Base-by-base conservation (phyloP, 2,329 filamentous ascomycete species). In the Alternaria solani region DNA sequence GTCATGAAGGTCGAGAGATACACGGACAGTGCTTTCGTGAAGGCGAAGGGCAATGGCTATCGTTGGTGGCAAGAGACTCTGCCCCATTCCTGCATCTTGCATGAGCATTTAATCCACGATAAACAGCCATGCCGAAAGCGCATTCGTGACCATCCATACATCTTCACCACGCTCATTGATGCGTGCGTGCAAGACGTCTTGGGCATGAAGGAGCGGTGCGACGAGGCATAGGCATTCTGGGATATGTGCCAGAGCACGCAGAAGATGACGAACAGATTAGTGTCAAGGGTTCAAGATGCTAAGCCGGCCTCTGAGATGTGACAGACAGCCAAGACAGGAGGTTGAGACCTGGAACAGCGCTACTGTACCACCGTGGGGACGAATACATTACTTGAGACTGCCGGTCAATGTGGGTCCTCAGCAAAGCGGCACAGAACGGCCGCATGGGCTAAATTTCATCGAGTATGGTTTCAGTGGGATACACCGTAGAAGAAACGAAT, bases 321-420 rank as follows among this genome's bases (percentile, higher is more conserved):
- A 34, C 28, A 16, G 18, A 51, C 28, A 47, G 36, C 55, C 47
- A 36, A 57, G 44, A 57, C 38, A 49, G 46, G 43, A 55, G 34
- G 23, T 48, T 47, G 32, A n/a, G 43, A 55, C 23, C 23, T 55
- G 42, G 30, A 55, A 48, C 42, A 41, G 20, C 54, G 47, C 57
- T 53, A 61, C 49, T 59, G 38, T 55, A 36, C 49, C 42, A 32
- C 30, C 55, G 46, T 41, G 46, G 55, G 32, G 46, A 55, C 36
- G 51, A 61, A 63, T 59, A 64, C 49, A 59, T 55, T 62, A 64
- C 28, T 36, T 55, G 51, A 59, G 53, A 56, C 25, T 30, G 51
- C 47, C 47, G 57, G 51, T 51, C 57, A 59, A 49, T 56, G 60
- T 63, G 42, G 57, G 42, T 28, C 49, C 18, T 5, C 30, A 26